A percentile compares a stretch with the other conserved stretches of the same genome.
Conservation (phyloP, 176 grass and related monocot genomes). For the Sorghum bicolor region Sorghum_bicolor_NCBIv3 NC_012873.2:54852501-54853000, state of each 20-base stretch:
- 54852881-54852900: not conserved
- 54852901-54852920: not conserved
- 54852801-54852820: not conserved
- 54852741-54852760: conserved; percentile 53
- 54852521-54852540: conserved; percentile 24
- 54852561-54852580: conserved; percentile 38
- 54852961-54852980: conserved; percentile 28
- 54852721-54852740: conserved; percentile 31
- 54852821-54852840: conserved; percentile 31
- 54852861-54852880: not conserved
- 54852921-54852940: conserved; percentile 32
- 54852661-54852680: not conserved
- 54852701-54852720: not conserved
- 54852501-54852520: conserved; percentile 51
- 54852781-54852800: conserved; percentile 41
- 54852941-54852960: conserved; percentile 14
- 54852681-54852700: not conserved
- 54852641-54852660: not conserved
- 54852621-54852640: not conserved
- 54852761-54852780: conserved; percentile 38
- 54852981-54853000: not conserved
- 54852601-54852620: not conserved
- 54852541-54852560: conserved; percentile 48
- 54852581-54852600: conserved; percentile 44
- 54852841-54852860: not conserved